Conservation (phyloP, 192 early-diverging fungal species). For the Coemansia sp. region DNA sequence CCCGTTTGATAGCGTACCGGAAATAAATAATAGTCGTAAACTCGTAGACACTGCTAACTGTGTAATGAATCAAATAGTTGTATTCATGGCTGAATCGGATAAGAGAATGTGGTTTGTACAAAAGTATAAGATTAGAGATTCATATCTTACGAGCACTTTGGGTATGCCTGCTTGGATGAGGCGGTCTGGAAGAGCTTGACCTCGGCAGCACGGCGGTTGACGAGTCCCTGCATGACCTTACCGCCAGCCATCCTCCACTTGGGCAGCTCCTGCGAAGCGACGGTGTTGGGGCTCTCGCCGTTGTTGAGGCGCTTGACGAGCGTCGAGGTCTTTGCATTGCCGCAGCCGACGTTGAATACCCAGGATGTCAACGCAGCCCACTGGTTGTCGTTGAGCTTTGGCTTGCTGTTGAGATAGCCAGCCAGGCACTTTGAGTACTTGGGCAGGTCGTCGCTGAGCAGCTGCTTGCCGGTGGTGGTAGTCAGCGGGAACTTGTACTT, state of each 20-base stretch:
- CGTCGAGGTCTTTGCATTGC: slow-evolving; percentile 24
- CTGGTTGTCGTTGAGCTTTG: slow-evolving; percentile 44
- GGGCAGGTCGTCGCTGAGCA: slow-evolving; percentile 31
- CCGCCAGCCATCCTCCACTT: slow-evolving; percentile 46
- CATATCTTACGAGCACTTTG: neutral
- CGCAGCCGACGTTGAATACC: slow-evolving; percentile 48
- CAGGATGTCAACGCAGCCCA: slow-evolving; percentile 46
- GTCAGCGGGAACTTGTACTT: slow-evolving; percentile 33
- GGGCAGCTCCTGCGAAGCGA: slow-evolving; percentile 45
- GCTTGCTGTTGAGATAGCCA: slow-evolving; percentile 10
- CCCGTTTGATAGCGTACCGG: no score
- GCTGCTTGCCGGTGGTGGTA: slow-evolving; percentile 28
- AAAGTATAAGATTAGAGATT: neutral
- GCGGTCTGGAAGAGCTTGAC: slow-evolving; percentile 34
- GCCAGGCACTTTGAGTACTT: slow-evolving; percentile 37
- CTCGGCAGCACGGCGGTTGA: slow-evolving; percentile 33
- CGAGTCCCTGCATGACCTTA: slow-evolving; percentile 25
- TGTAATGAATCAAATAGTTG: no score
- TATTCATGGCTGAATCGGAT: neutral
- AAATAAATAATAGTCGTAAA: no score
- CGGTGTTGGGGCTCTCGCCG: slow-evolving; percentile 31
- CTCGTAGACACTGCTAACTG: no score
- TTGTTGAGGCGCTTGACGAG: slow-evolving; percentile 41
- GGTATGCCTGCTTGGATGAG: slow-evolving; percentile 6
- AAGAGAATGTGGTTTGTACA: neutral